A percentile compares a stretch with the other conserved stretches of the same genome.
These are phyloP conservation scores for Aquilaria sinensis DNA, from an alignment of 345 rosid species.

Conservation along the genomic window DNA sequence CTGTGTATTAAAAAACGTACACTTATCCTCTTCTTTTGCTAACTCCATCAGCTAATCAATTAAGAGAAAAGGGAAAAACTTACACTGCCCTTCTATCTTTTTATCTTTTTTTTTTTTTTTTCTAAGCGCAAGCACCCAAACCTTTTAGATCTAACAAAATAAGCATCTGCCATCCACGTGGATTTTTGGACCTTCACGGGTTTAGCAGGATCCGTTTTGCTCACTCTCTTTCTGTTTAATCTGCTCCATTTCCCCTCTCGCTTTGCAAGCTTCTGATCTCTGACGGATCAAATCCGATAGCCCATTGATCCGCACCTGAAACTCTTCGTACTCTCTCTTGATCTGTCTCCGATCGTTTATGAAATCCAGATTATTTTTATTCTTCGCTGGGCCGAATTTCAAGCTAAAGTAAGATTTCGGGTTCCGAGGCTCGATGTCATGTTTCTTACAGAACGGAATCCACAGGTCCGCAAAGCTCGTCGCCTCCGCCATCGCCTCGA, in stretches of 20 bases:
- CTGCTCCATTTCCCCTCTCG: conserved; percentile 93
- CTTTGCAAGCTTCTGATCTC: conserved; percentile 90
- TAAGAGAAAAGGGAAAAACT: too few species aligned
- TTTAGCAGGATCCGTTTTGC: conserved; percentile 62
- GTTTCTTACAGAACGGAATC: conserved; percentile 95
- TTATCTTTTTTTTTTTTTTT: too few species aligned
- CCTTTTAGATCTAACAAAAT: too few species aligned
- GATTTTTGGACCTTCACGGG: conserved; percentile 64
- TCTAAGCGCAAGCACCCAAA: too few species aligned
- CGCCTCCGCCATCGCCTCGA: conserved; percentile 99
- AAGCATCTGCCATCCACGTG: conserved; percentile 96
- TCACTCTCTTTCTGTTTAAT: conserved; percentile 73
- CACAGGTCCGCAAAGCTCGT: conserved; percentile 89
- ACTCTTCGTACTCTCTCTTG: conserved; percentile 90
- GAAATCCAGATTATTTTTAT: conserved; percentile 74
- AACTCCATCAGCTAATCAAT: too few species aligned
- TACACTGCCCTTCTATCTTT: too few species aligned
- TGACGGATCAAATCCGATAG: conserved; percentile 85
- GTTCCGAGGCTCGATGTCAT: conserved; percentile 78
- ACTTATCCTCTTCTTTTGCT: too few species aligned
- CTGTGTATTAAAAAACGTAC: too few species aligned
- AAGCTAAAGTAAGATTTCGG: conserved; percentile 76
- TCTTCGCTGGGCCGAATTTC: conserved; percentile 83
- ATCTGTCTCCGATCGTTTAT: conserved; percentile 83
- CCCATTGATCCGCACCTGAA: conserved; percentile 85